Base-by-base conservation (phyloP, 2,329 filamentous ascomycete species). In the Cladosporium sp. region DNA sequence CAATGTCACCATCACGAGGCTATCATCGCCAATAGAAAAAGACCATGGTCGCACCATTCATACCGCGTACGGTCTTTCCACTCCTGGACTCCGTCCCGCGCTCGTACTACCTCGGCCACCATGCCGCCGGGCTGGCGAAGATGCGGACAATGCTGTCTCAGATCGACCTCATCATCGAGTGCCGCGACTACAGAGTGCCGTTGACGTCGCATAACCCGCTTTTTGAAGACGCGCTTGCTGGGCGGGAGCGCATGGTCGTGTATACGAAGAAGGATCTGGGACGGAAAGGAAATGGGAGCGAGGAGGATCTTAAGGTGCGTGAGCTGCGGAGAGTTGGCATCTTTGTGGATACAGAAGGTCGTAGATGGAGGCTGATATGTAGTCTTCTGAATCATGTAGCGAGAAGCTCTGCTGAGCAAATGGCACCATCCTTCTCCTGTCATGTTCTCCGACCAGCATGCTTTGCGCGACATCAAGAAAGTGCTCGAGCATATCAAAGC, bases 71-170 rank as follows among this genome's bases (percentile, higher is more conserved):
- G 64, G 76, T 78, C 55, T 97, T 95, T 74, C 85, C 88, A 39
- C 78, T 86, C 43, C 88, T 93, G 68, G 78, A 81, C 57, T 88
- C 87, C 55, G 87, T 97, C 61, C 88, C 89, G 39, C 87, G 90
- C 64, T 94, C 93, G 60, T 99, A 97, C 77, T 99, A 90, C 77
- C 83, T 97, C 49, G 94, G 94, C 62, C 94, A 99, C 76, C 94
- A 99, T 80, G 84, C 85, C 61, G 83, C 89, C 9, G 94, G 90
- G 15, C 80, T 96, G 34, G 80, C 83, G 50, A 88, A 89, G 72
- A 96, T 97, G 88, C 89, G 90, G 72, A 84, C 84, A 39, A 82
- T 89, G 71, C 83, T 99, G 51, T 85, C 87, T 28, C 86, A 85
- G 63, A 89, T 97, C 67, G 89, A 92, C 69, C 85, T 97, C 43